A percentile compares a stretch with the other conserved stretches of the same genome.
Conservation (phyloP, 768 basidiomycete species). For the Peribolospora kevripleyi region DNA sequence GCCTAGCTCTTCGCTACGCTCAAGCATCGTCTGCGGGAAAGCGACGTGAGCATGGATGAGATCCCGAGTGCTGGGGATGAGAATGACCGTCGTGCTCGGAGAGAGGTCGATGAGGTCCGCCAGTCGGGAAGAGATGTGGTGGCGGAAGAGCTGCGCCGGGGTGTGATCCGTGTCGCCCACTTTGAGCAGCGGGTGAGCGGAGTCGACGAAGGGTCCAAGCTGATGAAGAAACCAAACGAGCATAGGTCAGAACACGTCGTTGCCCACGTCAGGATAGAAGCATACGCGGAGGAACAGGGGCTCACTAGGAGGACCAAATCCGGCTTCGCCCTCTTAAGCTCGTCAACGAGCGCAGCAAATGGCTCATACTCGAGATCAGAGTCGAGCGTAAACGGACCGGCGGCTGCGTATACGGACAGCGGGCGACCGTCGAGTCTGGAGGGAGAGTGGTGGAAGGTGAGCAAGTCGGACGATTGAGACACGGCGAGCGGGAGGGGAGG, state of each 20-base stretch:
- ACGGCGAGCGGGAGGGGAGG: conserved; percentile 30
- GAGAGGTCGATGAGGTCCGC: conserved; percentile 33
- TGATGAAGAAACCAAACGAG: conserved; percentile 17
- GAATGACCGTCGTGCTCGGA: conserved; percentile 43
- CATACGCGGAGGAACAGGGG: conserved; percentile 7
- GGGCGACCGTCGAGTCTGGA: conserved; percentile 24
- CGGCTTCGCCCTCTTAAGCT: conserved; percentile 40
- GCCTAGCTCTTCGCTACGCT: conserved; percentile 16
- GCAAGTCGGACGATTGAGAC: conserved; percentile 21
- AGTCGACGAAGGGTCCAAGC: conserved; percentile 82
- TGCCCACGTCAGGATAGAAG: background rate
- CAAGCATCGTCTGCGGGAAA: conserved; percentile 45
- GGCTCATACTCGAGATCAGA: conserved; percentile 50
- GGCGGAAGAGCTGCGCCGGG: conserved; percentile 42
- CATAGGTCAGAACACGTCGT: background rate
- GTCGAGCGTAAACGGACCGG: conserved; percentile 70
- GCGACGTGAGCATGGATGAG: conserved; percentile 52
- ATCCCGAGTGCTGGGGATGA: conserved; percentile 66
- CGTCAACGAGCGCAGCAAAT: conserved; percentile 38
- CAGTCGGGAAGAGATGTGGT: conserved; percentile 36
- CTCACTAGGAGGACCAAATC: conserved; percentile 52
- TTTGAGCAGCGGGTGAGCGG: conserved; percentile 45
- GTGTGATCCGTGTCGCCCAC: conserved; percentile 44
- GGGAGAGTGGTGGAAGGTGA: conserved; percentile 20
- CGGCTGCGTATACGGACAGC: conserved; percentile 45